Conservation (phyloP, 2,329 filamentous ascomycete species). For the Colletotrichum musae region DNA sequence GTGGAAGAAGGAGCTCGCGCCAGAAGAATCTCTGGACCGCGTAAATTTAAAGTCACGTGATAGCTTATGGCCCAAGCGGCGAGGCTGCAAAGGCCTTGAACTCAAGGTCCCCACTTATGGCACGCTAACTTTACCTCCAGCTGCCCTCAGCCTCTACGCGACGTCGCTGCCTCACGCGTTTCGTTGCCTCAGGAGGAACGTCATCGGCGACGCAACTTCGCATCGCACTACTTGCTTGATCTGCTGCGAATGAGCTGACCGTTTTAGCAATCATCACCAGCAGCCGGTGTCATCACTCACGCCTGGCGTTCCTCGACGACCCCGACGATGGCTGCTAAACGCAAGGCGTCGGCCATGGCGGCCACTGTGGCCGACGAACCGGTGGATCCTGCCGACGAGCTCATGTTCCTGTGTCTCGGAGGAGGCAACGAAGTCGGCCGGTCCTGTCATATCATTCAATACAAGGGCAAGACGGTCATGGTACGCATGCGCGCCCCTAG, state of each 20-base stretch:
- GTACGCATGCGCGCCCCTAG: conserved; percentile 61
- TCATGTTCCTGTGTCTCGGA: conserved; percentile 93
- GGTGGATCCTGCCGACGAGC: conserved; percentile 92
- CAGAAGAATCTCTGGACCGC: conserved; percentile 25
- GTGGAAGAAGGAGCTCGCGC: conserved; percentile 38
- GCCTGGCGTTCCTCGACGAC: conserved; percentile 14
- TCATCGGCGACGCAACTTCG: neutral
- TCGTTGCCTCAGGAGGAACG: conserved; percentile 4
- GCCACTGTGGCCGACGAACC: conserved; percentile 78
- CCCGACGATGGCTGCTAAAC: conserved; percentile 86
- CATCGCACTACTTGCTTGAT: neutral
- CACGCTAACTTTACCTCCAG: conserved; percentile 4
- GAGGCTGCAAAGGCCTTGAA: conserved; percentile 16
- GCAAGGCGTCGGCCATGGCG: conserved; percentile 84
- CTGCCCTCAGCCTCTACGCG: conserved; percentile 30
- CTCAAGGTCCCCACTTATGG: too few relatives aligned
- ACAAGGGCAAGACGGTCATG: conserved; percentile 99
- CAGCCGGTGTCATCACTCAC: conserved; percentile 13
- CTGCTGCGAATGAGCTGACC: conserved; percentile 27
- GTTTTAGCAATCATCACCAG: conserved; percentile 1
- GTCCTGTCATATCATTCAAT: conserved; percentile 98
- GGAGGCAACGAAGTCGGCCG: conserved; percentile 97
- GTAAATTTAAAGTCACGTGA: conserved; percentile 60
- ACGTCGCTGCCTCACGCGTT: neutral
- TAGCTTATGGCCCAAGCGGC: conserved; percentile 15